Percentiles rank a stretch among this genome's conserved stretches.
Conservation (phyloP, 192 early-diverging fungal genomes). For the Umbelopsis vinacea region DNA sequence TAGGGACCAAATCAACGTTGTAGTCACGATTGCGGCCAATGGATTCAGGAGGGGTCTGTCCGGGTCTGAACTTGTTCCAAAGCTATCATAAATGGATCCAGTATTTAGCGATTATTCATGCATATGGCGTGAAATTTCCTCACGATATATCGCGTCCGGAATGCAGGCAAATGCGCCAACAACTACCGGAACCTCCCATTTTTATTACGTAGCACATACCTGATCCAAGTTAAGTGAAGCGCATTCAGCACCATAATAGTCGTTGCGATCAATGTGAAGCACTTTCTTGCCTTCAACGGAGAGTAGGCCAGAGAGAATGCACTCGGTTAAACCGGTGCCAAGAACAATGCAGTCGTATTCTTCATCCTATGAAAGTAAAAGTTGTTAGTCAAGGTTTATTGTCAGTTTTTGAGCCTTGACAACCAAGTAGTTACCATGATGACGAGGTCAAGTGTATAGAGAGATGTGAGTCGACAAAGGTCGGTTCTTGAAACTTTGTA, state of each 20-base stretch:
- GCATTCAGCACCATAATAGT: conserved; percentile 98
- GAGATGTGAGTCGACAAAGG: background rate
- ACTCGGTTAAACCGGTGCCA: conserved; percentile 90
- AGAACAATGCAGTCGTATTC: conserved; percentile 88
- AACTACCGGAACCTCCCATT: background rate
- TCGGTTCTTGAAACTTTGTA: background rate
- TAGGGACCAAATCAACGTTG: conserved; percentile 98
- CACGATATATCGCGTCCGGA: background rate
- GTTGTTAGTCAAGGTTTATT: background rate
- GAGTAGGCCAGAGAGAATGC: conserved; percentile 85
- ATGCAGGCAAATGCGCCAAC: background rate
- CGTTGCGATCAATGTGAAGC: conserved; percentile 92
- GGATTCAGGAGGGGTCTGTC: conserved; percentile 48
- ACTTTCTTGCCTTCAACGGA: conserved; percentile 93
- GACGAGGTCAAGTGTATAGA: conserved; percentile 7
- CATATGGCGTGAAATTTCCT: background rate
- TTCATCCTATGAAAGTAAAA: conserved; percentile 66
- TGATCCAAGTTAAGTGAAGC: conserved; percentile 96
- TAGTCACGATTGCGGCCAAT: conserved; percentile 87
- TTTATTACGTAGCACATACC: conserved; percentile 51
- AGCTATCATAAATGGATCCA: conserved; percentile 46
- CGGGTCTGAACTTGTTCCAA: conserved; percentile 71
- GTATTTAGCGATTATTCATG: conserved; percentile 11
- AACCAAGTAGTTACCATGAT: conserved; percentile 12
- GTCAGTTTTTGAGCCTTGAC: background rate